Base-by-base conservation (phyloP, 1,139 yeast species). In the Scheffersomyces insectosa region DNA sequence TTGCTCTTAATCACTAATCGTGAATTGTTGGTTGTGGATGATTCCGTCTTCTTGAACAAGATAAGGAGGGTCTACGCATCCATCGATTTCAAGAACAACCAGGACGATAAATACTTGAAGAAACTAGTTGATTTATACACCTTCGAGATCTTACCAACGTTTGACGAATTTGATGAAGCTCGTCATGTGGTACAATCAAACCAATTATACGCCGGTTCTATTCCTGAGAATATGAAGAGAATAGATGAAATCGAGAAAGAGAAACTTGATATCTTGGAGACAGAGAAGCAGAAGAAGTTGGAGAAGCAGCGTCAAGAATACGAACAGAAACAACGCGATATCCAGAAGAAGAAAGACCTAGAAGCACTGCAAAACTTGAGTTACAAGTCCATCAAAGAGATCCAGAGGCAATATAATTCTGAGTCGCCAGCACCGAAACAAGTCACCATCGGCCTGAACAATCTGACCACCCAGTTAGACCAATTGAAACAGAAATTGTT, bases 71-170 rank as follows among this genome's bases (percentile, higher is more conserved):
- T 50, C 23, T 57, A 55, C 43, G 44, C 52, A 9, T 31, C 38
- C 8, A 20, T 44, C 35, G 42, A 43, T 30, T 38, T 23, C 30
- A 34, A 28, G 13, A 12, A 33, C n/a, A 35, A 38, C 12, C 31
- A 25, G 6, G 45, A 50, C 2, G 67, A 63, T 38, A 55, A 48
- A 32, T 61, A 57, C 42, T 43, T 56, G 32, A 51, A 46, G 25
- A 61, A 64, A 38, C 54, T 71, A 38, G 46, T 64, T 9, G 70
- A 72, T 36, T 59, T 72, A 46, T 65, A 63, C 42, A 63, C 68
- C 7, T 68, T 65, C 50, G 70, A 71, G 47, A 63, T 72, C 1
- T 60, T 71, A 36, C 74, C 76, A 1, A 60, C 60, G 4, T 49
- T 57, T 31, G 61, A 63, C 29, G 49, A 57, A 32, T 63, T 57